phyloP scores from a whole-genome alignment of 2,329 filamentous ascomycete species.

The Albifimbria verrucaria region DNA sequence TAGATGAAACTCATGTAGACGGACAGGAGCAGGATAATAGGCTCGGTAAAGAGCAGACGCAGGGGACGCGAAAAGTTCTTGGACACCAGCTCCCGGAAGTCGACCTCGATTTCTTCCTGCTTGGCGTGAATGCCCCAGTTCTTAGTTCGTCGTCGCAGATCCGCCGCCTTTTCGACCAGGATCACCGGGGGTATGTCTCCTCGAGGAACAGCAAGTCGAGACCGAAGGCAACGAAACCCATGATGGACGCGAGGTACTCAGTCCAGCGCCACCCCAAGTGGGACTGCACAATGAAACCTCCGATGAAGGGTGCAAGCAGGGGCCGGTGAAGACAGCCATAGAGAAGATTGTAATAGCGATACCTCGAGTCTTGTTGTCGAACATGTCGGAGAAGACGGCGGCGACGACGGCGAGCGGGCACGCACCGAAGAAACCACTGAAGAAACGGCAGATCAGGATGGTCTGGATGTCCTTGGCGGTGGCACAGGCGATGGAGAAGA shows the following conservation, averaged over 20 bases:
- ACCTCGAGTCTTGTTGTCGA: conserved; percentile 60
- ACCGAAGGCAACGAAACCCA: conserved; percentile 58
- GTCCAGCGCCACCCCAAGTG: conserved; percentile 72
- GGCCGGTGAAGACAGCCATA: conserved; percentile 60
- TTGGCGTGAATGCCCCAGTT: conserved; percentile 72
- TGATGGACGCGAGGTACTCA: conserved; percentile 59
- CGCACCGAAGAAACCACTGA: conserved; percentile 69
- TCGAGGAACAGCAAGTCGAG: conserved; percentile 61
- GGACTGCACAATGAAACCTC: conserved; percentile 62
- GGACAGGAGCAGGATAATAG: conserved; percentile 65
- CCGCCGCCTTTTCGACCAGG: conserved; percentile 56
- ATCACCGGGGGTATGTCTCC: conserved; percentile 71
- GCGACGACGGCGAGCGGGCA: conserved; percentile 67
- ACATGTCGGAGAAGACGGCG: conserved; percentile 71
- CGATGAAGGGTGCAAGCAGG: conserved; percentile 67
- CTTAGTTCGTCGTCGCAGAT: conserved; percentile 60
- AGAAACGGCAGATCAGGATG: conserved; percentile 69
- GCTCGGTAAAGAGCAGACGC: conserved; percentile 63
- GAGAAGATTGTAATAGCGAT: conserved; percentile 41
- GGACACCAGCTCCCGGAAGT: conserved; percentile 58
- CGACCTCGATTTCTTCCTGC: conserved; percentile 68
- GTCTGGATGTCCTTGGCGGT: conserved; percentile 66
- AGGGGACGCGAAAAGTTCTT: conserved; percentile 68
- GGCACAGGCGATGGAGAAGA: conserved; percentile 64
- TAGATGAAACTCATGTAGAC: conserved; percentile 76